These are phyloP conservation scores for Trametes elegans DNA, from an alignment of 768 basidiomycete species.

Conservation along the genomic window DNA sequence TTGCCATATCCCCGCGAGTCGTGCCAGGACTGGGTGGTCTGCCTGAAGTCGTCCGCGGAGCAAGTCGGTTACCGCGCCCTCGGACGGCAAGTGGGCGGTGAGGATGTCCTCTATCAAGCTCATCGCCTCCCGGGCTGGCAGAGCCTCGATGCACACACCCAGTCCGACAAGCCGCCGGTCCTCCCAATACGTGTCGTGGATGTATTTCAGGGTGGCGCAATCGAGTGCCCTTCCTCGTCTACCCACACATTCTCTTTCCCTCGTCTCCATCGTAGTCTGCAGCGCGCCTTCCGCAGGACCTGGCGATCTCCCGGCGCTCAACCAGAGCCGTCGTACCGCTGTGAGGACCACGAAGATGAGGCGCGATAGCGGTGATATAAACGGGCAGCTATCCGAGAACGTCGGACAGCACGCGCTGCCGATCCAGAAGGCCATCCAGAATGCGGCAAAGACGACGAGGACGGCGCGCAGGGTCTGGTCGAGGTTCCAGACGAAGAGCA, in stretches of 20 bases:
- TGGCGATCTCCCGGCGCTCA: neutral
- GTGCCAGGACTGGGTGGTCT: neutral
- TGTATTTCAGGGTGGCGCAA: neutral
- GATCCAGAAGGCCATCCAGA: constrained; percentile 3
- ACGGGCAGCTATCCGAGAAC: constrained; percentile 9
- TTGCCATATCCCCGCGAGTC: neutral
- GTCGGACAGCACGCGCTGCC: constrained; percentile 2
- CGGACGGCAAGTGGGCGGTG: neutral
- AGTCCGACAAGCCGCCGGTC: neutral
- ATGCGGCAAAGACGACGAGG: neutral
- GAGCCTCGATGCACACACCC: neutral
- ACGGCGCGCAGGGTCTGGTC: constrained; percentile 52
- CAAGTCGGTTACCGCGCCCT: neutral
- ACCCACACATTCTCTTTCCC: neutral
- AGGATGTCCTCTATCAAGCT: neutral
- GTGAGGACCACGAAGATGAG: neutral
- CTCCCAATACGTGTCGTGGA: neutral
- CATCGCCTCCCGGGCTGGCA: neutral
- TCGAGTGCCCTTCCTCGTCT: neutral
- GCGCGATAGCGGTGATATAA: constrained; percentile 6
- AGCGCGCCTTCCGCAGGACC: neutral
- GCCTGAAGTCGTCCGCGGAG: neutral
- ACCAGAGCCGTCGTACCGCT: neutral
- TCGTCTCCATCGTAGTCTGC: neutral
- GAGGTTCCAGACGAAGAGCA: constrained; percentile 53